Evolutionary conservation across 2,329 filamentous ascomycete species (phyloP).

Genomic region (Lachnellula willkommii): DNA sequence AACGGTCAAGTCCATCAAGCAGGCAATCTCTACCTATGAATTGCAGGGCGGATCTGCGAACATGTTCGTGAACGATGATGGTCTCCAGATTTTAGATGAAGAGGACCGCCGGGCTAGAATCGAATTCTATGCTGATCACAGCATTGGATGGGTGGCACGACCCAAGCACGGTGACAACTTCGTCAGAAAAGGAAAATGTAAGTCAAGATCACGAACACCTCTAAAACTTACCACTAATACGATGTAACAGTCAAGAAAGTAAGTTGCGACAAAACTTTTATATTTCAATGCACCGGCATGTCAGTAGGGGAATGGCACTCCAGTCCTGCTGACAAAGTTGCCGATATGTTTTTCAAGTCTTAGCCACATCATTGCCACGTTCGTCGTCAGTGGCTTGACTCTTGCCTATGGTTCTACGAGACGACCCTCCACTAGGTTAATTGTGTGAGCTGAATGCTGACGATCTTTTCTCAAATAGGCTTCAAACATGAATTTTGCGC

Average conservation of each 20-base stretch:
- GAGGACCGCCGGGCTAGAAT: slow-evolving; percentile 58
- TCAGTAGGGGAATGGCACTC: no score
- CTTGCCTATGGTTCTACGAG: not conserved
- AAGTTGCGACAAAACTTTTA: slow-evolving; percentile 16
- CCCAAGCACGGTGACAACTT: slow-evolving; percentile 61
- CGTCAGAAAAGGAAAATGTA: slow-evolving; percentile 53
- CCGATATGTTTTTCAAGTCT: not conserved
- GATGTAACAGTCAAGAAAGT: slow-evolving; percentile 35
- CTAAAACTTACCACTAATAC: not conserved
- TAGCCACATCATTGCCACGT: not conserved
- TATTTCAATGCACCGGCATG: not conserved
- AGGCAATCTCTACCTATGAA: slow-evolving; percentile 71
- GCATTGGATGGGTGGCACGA: slow-evolving; percentile 64
- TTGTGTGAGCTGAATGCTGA: slow-evolving; percentile 18
- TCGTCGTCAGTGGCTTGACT: slow-evolving; percentile 2
- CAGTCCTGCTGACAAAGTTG: not conserved
- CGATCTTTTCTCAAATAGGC: slow-evolving; percentile 54
- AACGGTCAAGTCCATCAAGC: slow-evolving; percentile 72
- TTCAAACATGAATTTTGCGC: slow-evolving; percentile 67
- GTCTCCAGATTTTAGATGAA: slow-evolving; percentile 61
- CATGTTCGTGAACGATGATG: slow-evolving; percentile 72
- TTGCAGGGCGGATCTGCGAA: slow-evolving; percentile 73
- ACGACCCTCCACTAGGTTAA: not conserved
- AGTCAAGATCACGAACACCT: slow-evolving; percentile 4
- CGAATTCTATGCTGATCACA: slow-evolving; percentile 64